Evolutionary conservation across 1,284 basidiomycete species (phyloP).

Genomic region (Vanrija pseudolonga): DNA sequence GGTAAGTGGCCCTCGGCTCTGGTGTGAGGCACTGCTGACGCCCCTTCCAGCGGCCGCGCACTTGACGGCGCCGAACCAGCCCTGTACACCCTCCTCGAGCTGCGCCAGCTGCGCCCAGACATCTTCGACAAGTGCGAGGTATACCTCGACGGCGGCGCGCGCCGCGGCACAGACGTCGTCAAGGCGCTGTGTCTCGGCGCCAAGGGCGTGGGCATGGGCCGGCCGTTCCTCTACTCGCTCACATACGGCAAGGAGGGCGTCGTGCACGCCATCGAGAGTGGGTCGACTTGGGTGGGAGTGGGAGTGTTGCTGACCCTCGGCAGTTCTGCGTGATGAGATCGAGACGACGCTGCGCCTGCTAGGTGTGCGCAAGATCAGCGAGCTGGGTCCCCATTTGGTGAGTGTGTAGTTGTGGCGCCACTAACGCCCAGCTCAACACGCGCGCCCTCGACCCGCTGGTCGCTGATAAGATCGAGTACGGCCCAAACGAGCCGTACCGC

Average conservation of each 20-base stretch:
- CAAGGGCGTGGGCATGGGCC: constrained; percentile 50
- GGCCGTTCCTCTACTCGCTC: constrained; percentile 51
- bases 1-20: constrained; percentile 5
- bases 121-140: constrained; percentile 47
- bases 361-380: constrained; percentile 63
- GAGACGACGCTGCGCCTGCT: constrained; percentile 71
- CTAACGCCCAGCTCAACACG: constrained; percentile 29
- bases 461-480: constrained; percentile 23
- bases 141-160: constrained; percentile 52
- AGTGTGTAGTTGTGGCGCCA: constrained; percentile 8
- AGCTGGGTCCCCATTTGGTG: constrained; percentile 47
- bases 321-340: constrained; percentile 57
- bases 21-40: not conserved
- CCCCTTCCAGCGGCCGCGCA: constrained; percentile 31
- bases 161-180: constrained; percentile 52
- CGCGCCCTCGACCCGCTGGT: constrained; percentile 28
- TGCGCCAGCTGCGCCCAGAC: constrained; percentile 48
- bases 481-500: constrained; percentile 13
- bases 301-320: not conserved
- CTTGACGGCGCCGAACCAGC: constrained; percentile 48
- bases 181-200: constrained; percentile 54
- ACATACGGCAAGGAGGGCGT: constrained; percentile 51
- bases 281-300: constrained; percentile 17
- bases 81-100: constrained; percentile 49
- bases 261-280: constrained; percentile 50